Conservation (phyloP, 192 early-diverging fungal species). For the Coemansia sp. region DNA sequence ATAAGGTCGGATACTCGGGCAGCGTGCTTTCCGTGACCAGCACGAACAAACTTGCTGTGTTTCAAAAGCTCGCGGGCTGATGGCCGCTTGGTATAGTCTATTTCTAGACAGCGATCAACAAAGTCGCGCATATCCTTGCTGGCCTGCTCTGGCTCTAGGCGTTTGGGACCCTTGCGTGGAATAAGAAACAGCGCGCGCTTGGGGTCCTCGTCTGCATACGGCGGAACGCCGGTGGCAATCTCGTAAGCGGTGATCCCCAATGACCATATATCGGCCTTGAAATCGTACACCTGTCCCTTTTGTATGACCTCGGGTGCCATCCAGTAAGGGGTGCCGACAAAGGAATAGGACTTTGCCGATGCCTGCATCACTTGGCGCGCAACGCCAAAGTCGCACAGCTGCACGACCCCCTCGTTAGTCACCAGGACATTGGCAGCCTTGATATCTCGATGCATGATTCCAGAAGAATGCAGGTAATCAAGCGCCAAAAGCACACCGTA, state of each 20-base stretch:
- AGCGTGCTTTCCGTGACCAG: constrained; percentile 48
- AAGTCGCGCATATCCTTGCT: constrained; percentile 80
- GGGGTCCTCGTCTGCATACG: constrained; percentile 87
- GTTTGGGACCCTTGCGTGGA: constrained; percentile 76
- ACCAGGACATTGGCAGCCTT: constrained; percentile 96
- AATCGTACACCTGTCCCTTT: constrained; percentile 85
- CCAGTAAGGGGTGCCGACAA: constrained; percentile 94
- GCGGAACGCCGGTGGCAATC: constrained; percentile 92
- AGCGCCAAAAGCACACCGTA: constrained; percentile 87
- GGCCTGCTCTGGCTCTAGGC: constrained; percentile 78
- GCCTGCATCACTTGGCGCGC: constrained; percentile 78
- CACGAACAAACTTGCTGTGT: constrained; percentile 53
- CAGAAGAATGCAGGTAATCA: constrained; percentile 87
- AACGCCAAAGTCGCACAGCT: constrained; percentile 97
- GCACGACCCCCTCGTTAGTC: constrained; percentile 85
- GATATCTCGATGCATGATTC: constrained; percentile 97
- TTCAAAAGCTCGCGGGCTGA: constrained; percentile 86
- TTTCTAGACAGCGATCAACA: constrained; percentile 78
- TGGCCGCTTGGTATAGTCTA: constrained; percentile 84
- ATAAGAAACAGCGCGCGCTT: constrained; percentile 87
- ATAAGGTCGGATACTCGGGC: constrained; percentile 52
- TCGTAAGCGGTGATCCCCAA: constrained; percentile 98
- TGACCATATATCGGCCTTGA: constrained; percentile 99
- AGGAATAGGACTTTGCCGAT: constrained; percentile 79
- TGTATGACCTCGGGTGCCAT: constrained; percentile 86